A percentile compares a stretch with the other conserved stretches of the same genome.
Evolutionary conservation across 768 basidiomycete species (phyloP).

Genomic region (Mrakia hoshinonis): DNA sequence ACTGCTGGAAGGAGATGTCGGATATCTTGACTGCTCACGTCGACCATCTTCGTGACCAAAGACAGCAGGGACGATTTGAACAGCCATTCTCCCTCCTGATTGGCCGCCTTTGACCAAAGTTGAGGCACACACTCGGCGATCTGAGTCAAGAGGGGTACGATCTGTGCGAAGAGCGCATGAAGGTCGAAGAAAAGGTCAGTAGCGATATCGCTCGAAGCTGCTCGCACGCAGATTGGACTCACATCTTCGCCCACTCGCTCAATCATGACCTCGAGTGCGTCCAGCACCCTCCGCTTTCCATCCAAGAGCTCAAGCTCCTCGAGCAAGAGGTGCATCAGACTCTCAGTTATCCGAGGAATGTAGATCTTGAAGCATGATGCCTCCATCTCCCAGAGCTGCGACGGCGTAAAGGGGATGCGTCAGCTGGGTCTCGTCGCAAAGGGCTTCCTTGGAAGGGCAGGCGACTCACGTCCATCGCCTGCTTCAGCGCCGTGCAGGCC

Average conservation of each 20-base stretch:
- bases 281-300: conserved; percentile 19
- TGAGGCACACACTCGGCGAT: conserved; percentile 19
- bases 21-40: background rate
- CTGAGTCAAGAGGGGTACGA: conserved; percentile 10
- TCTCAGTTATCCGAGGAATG: conserved; percentile 15
- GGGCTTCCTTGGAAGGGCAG: background rate
- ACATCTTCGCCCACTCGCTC: conserved; percentile 24
- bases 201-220: too few species aligned
- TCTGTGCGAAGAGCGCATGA: background rate
- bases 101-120: conserved; percentile 19
- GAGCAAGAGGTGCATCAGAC: conserved; percentile 18
- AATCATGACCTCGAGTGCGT: conserved; percentile 25
- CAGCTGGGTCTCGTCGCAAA: background rate
- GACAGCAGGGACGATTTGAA: conserved; percentile 23
- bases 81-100: conserved; percentile 25
- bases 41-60: conserved; percentile 24
- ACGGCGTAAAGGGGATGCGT: background rate
- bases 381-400: conserved; percentile 27
- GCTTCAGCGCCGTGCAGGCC: conserved; percentile 16
- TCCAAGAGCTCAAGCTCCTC: conserved; percentile 25
- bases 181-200: background rate
- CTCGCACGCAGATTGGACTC: background rate
- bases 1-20: background rate
- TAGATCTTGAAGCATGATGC: conserved; percentile 16
- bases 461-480: conserved; percentile 22